Evolutionary conservation across 257 asterid genomes (phyloP).

Genomic region (Scutellaria galericulata): DNA sequence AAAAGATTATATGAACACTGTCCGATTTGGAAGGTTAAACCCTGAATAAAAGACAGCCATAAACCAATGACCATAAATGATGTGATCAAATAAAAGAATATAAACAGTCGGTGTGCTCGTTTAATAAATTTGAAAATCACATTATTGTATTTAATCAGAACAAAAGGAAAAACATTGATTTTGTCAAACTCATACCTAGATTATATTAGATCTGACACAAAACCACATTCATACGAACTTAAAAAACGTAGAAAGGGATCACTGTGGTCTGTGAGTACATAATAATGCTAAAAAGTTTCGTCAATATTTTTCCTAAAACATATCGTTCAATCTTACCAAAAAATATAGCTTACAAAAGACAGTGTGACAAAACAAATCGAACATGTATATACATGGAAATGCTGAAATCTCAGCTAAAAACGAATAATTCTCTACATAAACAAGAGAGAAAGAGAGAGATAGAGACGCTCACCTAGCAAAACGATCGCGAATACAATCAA

Average conservation of each 20-base stretch:
- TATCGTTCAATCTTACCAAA: background rate
- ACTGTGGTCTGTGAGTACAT: background rate
- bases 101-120: background rate
- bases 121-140: background rate
- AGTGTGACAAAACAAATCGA: conserved; percentile 1
- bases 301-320: background rate
- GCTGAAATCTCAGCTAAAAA: conserved; percentile 25
- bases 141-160: background rate
- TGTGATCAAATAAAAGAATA: background rate
- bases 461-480: conserved; percentile 57
- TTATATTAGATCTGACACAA: conserved; percentile 31
- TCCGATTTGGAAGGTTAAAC: background rate
- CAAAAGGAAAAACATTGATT: background rate
- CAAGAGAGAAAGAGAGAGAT: background rate
- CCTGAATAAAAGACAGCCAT: background rate
- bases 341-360: background rate
- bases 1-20: too few species aligned
- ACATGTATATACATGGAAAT: background rate
- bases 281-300: background rate
- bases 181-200: background rate
- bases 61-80: background rate
- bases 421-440: background rate
- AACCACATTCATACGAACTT: conserved; percentile 6
- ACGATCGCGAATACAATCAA: conserved; percentile 55
- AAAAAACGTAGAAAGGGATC: background rate